Base-by-base conservation (phyloP, 306 rosid species). In the Mimosa pudica region DNA sequence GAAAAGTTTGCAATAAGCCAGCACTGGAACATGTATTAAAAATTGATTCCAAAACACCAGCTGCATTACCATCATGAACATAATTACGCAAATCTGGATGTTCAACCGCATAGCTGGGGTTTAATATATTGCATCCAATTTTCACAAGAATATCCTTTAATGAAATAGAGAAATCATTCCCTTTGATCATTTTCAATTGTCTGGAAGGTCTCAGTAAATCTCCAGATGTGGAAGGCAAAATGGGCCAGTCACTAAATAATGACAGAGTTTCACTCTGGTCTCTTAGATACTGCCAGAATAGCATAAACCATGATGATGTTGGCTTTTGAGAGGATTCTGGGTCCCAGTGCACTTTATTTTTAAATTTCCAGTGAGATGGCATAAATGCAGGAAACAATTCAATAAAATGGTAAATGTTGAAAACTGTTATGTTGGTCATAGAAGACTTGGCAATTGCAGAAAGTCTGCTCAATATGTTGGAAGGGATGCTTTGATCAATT, bases 231-330 rank as follows among this genome's bases (percentile, higher is more conserved):
- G 97, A 88, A 67, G 97, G 98, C 77, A 94, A 88, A 72, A 94
- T 92, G 47, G 98, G 98, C 98, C 98, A 94, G 75, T 94, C 98
- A 73, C 90, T 61, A 81, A 91, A 91, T 64, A 89, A 76, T 60
- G 89, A 86, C 80, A 94, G 78, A 18, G 82, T 85, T 75, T 86
- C 86, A 48, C 89, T 86, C 68, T 86, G 89, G 65, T 76, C 86
- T 71, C 80, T 87, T 35, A 94, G 89, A 85, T 91, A 94, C 69
- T 87, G 82, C 98, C 98, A 94, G 77, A 94, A 91, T 36, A 91
- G 82, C 82, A 77, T 55, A 84, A 94, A 78, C 98, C 98, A 94
- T 57, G 97, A 81, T 32, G 91, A 87, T 30, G 92, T 82, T 60
- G 98, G 98, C 81, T 91, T 88, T 79, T 71, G 86, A 84, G 90